A percentile compares a stretch with the other conserved stretches of the same genome.
Conservation (phyloP, 225 moss, liverwort and hornwort genomes). For the Marchantia polymorpha region DNA sequence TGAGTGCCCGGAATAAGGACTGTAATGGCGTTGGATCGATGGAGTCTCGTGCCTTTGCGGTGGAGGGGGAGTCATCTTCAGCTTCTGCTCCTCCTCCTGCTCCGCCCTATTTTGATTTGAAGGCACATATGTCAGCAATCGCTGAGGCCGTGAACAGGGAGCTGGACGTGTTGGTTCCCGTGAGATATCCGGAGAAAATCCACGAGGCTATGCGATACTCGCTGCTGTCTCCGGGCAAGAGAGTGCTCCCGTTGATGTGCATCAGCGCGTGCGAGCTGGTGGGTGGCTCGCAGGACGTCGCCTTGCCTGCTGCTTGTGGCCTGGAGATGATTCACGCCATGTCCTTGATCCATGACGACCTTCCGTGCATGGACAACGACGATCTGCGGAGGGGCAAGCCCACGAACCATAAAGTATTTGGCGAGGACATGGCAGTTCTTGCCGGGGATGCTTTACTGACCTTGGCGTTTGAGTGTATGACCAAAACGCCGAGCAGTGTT, state of each 20-base stretch:
- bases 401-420: slow-evolving; percentile 25
- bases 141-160: slow-evolving; percentile 21
- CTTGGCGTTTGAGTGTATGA: slow-evolving; percentile 23
- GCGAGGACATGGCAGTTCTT: slow-evolving; percentile 25
- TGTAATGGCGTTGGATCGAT: background rate
- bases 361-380: slow-evolving; percentile 29
- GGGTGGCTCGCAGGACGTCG: slow-evolving; percentile 19
- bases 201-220: slow-evolving; percentile 35
- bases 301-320: slow-evolving; percentile 30
- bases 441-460: slow-evolving; percentile 24
- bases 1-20: slow-evolving; percentile 12
- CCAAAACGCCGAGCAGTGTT: background rate
- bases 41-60: background rate
- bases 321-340: slow-evolving; percentile 33
- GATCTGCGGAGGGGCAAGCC: slow-evolving; percentile 24
- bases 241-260: slow-evolving; percentile 26
- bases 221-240: slow-evolving; percentile 27
- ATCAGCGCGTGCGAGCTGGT: slow-evolving; percentile 23
- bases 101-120: slow-evolving; percentile 7
- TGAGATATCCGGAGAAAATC: slow-evolving; percentile 26
- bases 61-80: background rate
- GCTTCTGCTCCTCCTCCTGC: too few relatives aligned
- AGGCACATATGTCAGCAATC: slow-evolving; percentile 12
- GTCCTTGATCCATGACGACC: slow-evolving; percentile 29
- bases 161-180: slow-evolving; percentile 21